These are phyloP conservation scores for Leucocoprinus gongylophorus DNA, from an alignment of 1,284 basidiomycete species.

Conservation along the genomic window DNA sequence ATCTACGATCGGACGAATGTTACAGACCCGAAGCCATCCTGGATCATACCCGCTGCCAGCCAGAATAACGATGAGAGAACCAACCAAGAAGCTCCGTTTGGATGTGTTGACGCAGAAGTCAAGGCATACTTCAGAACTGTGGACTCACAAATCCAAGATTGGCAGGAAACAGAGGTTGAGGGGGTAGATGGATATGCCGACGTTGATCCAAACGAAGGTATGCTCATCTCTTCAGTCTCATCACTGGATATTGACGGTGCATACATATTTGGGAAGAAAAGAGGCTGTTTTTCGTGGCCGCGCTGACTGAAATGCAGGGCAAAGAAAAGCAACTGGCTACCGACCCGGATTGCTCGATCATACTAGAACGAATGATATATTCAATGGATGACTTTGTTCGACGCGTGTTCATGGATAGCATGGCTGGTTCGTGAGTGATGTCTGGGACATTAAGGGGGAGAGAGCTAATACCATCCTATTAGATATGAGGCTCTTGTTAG, in stretches of 20 bases:
- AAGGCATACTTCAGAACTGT: constrained; percentile 90
- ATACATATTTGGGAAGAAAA: constrained; percentile 46
- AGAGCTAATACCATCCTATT: constrained; percentile 8
- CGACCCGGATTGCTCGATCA: constrained; percentile 84
- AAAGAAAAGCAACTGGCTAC: constrained; percentile 88
- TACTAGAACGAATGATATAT: constrained; percentile 81
- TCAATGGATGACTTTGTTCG: constrained; percentile 93
- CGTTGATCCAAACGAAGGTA: constrained; percentile 71
- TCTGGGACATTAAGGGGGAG: not conserved
- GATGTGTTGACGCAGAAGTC: constrained; percentile 79
- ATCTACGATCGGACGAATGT: constrained; percentile 3
- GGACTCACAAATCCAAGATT: constrained; percentile 78
- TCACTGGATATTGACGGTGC: not conserved
- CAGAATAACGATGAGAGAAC: constrained; percentile 26
- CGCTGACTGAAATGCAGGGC: constrained; percentile 73
- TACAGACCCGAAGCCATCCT: constrained; percentile 43
- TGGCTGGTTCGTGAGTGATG: constrained; percentile 74
- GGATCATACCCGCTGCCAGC: constrained; percentile 47
- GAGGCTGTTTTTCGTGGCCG: constrained; percentile 77
- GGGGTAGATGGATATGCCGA: constrained; percentile 44
- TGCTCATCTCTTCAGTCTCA: constrained; percentile 18
- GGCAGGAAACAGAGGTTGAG: constrained; percentile 49
- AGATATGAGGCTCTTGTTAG: constrained; percentile 65
- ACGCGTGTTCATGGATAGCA: constrained; percentile 78
- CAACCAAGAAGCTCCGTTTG: constrained; percentile 76